Evolutionary conservation across 2,329 filamentous ascomycete genomes (phyloP).

Genomic region (Thermothelomyces thermophilus): DNA sequence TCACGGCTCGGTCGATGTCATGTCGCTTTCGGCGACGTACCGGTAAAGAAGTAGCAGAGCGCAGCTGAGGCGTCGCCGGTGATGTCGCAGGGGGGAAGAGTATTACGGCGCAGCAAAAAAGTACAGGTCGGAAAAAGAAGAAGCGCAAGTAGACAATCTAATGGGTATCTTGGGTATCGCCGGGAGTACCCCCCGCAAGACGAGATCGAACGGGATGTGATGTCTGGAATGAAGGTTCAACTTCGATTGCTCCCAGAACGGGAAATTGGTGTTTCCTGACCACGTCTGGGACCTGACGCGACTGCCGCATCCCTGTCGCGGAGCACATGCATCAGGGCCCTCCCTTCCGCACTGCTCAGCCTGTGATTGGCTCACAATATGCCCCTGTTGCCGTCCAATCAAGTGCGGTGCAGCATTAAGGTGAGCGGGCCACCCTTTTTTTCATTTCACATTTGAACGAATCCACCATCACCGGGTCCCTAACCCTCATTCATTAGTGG

Average conservation of each 20-base stretch:
- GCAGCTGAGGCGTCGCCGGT: constrained; percentile 8
- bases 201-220: constrained; percentile 1
- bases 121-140: constrained; percentile 10
- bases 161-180: constrained; percentile 20
- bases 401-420: too few species aligned
- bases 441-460: too few species aligned
- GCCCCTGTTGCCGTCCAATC: constrained; percentile 1
- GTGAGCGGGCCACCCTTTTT: too few species aligned
- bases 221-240: neutral
- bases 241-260: constrained; percentile 11
- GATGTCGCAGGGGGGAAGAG: constrained; percentile 2
- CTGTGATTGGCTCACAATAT: constrained; percentile 13
- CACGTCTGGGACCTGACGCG: constrained; percentile 20
- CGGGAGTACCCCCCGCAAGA: constrained; percentile 8
- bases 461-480: too few species aligned
- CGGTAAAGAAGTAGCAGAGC: neutral
- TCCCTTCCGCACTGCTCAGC: constrained; percentile 3
- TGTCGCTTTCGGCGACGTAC: constrained; percentile 2
- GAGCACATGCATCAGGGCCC: constrained; percentile 24
- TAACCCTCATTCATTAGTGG: too few species aligned
- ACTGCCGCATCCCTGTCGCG: constrained; percentile 25
- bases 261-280: constrained; percentile 15
- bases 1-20: constrained; percentile 16
- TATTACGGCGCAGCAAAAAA: constrained; percentile 9
- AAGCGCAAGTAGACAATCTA: neutral